These are phyloP conservation scores for Musa itinerans DNA, from an alignment of 176 grass and related monocot genomes.

Conservation along the genomic window DNA sequence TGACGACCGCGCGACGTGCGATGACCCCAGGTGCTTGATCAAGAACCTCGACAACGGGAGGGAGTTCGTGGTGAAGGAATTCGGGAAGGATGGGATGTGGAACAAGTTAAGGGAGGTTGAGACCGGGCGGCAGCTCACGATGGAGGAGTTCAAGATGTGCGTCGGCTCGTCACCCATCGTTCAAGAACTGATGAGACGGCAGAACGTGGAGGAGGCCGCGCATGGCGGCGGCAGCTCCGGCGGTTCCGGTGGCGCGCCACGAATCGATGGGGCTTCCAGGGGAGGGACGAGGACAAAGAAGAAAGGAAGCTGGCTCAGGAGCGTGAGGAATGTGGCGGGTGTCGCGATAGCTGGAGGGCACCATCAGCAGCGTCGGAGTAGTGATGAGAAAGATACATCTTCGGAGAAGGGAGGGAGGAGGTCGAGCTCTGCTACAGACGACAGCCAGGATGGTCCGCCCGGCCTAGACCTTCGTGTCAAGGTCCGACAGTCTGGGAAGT, in stretches of 20 bases:
- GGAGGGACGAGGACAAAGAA: constrained; percentile 46
- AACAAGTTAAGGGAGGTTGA: constrained; percentile 50
- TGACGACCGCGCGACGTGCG: background rate
- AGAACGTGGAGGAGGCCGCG: constrained; percentile 19
- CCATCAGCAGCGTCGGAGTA: constrained; percentile 33
- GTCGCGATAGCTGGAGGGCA: constrained; percentile 10
- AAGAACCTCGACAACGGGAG: constrained; percentile 86
- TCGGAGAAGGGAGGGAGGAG: constrained; percentile 46
- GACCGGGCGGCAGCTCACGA: constrained; percentile 69
- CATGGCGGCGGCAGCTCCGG: background rate
- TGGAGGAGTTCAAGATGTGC: constrained; percentile 90
- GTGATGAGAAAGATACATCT: constrained; percentile 35
- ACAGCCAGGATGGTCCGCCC: constrained; percentile 46
- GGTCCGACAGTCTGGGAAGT: constrained; percentile 84
- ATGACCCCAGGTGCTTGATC: constrained; percentile 50
- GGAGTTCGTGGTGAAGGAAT: constrained; percentile 76
- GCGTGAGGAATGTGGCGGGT: constrained; percentile 59
- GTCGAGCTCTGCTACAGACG: constrained; percentile 73
- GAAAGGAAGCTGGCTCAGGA: constrained; percentile 47
- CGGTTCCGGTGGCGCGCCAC: constrained; percentile 15
- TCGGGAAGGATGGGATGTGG: constrained; percentile 62
- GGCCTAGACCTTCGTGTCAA: constrained; percentile 41
- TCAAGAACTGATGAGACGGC: constrained; percentile 79
- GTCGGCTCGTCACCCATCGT: constrained; percentile 89
- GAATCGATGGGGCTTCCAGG: constrained; percentile 7